phyloP scores from a whole-genome alignment of 768 basidiomycete species.

The Lentinus tigrinus region DNA sequence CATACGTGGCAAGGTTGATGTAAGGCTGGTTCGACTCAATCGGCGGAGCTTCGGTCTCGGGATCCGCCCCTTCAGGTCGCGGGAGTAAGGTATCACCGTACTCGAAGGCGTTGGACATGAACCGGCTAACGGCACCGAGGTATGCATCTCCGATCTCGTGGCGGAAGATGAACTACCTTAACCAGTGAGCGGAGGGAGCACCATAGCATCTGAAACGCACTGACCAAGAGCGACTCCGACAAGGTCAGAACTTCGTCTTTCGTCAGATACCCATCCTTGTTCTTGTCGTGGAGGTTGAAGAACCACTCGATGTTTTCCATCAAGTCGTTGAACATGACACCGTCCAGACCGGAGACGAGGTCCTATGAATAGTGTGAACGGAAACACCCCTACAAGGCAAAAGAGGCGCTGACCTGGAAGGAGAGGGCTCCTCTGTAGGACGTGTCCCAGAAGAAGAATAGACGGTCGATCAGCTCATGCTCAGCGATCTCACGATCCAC shows the following conservation, averaged over 20 bases:
- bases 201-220: constrained; percentile 24
- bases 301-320: constrained; percentile 99
- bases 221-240: constrained; percentile 89
- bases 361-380: constrained; percentile 49
- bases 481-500: constrained; percentile 90
- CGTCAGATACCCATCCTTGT: constrained; percentile 92
- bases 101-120: constrained; percentile 98
- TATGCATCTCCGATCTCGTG: constrained; percentile 96
- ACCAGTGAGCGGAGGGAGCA: not conserved
- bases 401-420: constrained; percentile 65
- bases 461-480: constrained; percentile 89
- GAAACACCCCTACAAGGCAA: not conserved
- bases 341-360: constrained; percentile 83
- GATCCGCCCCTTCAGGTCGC: constrained; percentile 38
- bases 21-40: constrained; percentile 84
- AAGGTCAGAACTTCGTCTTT: constrained; percentile 96
- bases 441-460: constrained; percentile 95
- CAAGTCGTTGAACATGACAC: constrained; percentile 92
- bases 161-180: constrained; percentile 89
- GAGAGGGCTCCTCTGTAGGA: constrained; percentile 80
- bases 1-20: constrained; percentile 85
- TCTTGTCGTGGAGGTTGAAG: constrained; percentile 92
- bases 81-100: constrained; percentile 93
- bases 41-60: constrained; percentile 36
- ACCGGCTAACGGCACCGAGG: constrained; percentile 91